Conservation (phyloP, 257 asterid genomes). For the Thymus quinquecostatus region DNA sequence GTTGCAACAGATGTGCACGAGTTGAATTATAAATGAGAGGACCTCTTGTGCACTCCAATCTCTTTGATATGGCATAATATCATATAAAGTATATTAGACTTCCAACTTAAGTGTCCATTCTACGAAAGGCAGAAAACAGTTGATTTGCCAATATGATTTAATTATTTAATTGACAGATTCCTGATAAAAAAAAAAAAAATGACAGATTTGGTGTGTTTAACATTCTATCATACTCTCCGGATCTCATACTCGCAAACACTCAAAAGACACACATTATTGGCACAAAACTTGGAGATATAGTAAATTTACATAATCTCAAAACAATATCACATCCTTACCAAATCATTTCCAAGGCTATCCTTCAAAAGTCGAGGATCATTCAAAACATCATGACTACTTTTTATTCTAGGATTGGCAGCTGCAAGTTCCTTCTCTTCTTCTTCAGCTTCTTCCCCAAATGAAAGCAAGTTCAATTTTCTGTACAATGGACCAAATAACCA, state of each 20-base stretch:
- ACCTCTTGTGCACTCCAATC: slow-evolving; percentile 15
- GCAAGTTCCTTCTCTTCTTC: slow-evolving; percentile 90
- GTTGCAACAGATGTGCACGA: slow-evolving; percentile 31
- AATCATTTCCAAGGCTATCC: slow-evolving; percentile 51
- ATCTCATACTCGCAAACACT: slow-evolving; percentile 10
- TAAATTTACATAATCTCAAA: slow-evolving; percentile 20
- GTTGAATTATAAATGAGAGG: slow-evolving; percentile 7
- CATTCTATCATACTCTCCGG: slow-evolving; percentile 14
- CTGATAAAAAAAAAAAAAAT: too few species aligned
- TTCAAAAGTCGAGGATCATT: slow-evolving; percentile 94
- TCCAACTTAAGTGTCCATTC: slow-evolving; percentile 18
- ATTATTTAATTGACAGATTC: background rate
- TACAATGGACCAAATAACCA: slow-evolving; percentile 30
- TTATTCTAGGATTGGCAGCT: slow-evolving; percentile 66
- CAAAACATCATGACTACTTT: slow-evolving; percentile 95
- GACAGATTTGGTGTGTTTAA: background rate
- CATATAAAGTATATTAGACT: slow-evolving; percentile 9
- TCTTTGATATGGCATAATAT: background rate
- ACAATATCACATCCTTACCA: slow-evolving; percentile 44
- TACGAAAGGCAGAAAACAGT: slow-evolving; percentile 22
- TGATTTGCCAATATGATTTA: slow-evolving; percentile 17
- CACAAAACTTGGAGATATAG: slow-evolving; percentile 18
- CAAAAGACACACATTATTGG: slow-evolving; percentile 19
- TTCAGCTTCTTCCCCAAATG: slow-evolving; percentile 99
- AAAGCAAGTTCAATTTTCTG: slow-evolving; percentile 93